A percentile compares a stretch with the other conserved stretches of the same genome.
phyloP scores from a whole-genome alignment of 2,329 filamentous ascomycete genomes.

The Sporothrix globosa region DNA sequence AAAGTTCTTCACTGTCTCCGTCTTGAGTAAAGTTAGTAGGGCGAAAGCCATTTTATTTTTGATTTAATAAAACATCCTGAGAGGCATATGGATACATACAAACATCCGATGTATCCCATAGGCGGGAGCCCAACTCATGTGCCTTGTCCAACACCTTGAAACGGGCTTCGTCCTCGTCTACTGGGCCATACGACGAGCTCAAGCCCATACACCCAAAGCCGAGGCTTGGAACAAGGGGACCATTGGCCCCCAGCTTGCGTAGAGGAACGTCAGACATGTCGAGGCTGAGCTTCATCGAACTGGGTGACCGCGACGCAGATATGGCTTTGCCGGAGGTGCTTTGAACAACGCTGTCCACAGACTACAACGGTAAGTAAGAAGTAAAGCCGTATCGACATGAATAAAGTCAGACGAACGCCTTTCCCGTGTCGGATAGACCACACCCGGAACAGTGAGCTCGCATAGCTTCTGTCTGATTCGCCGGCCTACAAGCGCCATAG shows the following conservation, averaged over 20 bases:
- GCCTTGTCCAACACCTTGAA: slow-evolving; percentile 49
- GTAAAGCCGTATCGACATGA: neutral
- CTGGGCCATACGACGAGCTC: slow-evolving; percentile 33
- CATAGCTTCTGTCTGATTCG: neutral
- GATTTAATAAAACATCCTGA: neutral
- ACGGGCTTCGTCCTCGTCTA: slow-evolving; percentile 43
- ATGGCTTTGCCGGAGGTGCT: neutral
- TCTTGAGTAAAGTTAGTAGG: neutral
- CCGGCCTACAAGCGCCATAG: neutral
- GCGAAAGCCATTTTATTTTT: neutral
- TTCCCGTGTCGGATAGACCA: neutral
- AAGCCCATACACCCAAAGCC: slow-evolving; percentile 52
- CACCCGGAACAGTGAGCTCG: neutral
- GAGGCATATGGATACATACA: slow-evolving; percentile 36
- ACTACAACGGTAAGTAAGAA: neutral
- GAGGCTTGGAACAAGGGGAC: slow-evolving; percentile 49
- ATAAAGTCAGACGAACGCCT: neutral
- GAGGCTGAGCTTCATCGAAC: neutral
- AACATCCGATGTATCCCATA: slow-evolving; percentile 50
- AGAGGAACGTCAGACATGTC: slow-evolving; percentile 39
- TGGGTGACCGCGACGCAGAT: too few species aligned
- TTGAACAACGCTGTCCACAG: too few species aligned
- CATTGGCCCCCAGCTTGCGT: slow-evolving; percentile 51
- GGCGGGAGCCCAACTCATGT: slow-evolving; percentile 46
- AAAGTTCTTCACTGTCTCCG: slow-evolving; percentile 26